Base-by-base conservation (phyloP, 1,284 basidiomycete species). In the Trametes versicolor region DNA sequence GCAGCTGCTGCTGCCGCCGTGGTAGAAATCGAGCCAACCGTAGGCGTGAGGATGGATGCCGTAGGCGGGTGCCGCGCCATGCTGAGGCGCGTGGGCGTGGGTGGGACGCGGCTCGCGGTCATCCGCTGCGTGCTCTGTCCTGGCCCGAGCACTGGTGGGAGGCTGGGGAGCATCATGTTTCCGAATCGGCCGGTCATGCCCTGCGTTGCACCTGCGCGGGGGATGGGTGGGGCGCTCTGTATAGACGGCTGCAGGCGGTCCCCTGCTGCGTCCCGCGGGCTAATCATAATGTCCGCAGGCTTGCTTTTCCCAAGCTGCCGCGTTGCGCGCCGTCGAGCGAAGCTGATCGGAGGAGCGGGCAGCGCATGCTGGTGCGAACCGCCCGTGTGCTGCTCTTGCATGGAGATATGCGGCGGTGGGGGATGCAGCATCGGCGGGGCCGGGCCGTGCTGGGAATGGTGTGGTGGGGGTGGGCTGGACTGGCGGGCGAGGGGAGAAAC, bases 211-310 rank as follows among this genome's bases (percentile, higher is more conserved):
- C 85, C 84, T 36, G 83, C 82, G 51, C 84, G 84, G 0, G 85
- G 85, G 41, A 90, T 78, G 0, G 91, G 88, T 2, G 91, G 91
- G 0, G 91, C 91, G 70, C 90, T 92, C 74, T 92, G 90, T 49
- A 92, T 90, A 32, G 63, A 67, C 25, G 89, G 90, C 56, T 85
- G 84, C 37, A 89, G 77, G 61, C 85, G 82, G 69, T 88, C 85
- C 7, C 84, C 82, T 47, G 85, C 83, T 0, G 81, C 73, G 63
- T 88, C 87, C 54, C 88, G 79, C 7, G 91, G 90, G 69, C 86
- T 89, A 79, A 93, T 92, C 68, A 91, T 73, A 64, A 92, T 89
- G 73, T 93, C 91, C 2, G 91, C 91, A 0, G 91, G 91, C 74
- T 92, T 93, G 76, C 81, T 88, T 77, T 87, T 89, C 32, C 86